Conservation (phyloP, 192 early-diverging fungal species). For the Coemansia sp. region DNA sequence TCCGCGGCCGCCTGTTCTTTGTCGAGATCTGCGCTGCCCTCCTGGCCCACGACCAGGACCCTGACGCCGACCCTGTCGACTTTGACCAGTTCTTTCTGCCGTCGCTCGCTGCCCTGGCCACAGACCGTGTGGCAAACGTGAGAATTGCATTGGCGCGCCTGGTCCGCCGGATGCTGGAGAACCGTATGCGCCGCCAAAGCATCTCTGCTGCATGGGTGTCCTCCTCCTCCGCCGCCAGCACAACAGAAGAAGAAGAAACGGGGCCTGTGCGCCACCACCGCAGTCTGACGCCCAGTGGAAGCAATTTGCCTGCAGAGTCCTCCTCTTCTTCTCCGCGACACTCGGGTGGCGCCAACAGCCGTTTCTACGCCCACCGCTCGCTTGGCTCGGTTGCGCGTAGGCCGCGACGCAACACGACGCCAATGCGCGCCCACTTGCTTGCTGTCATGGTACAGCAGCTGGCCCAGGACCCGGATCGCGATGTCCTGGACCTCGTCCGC, state of each 20-base stretch:
- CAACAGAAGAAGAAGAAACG: no score
- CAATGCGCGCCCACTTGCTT: conserved; percentile 50
- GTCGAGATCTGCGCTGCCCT: conserved; percentile 69
- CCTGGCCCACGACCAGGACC: conserved; percentile 58
- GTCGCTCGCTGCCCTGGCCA: conserved; percentile 55
- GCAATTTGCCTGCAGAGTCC: neutral
- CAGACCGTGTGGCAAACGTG: conserved; percentile 68
- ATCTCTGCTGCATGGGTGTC: conserved; percentile 14
- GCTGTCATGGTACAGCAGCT: conserved; percentile 48
- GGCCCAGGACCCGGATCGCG: conserved; percentile 38
- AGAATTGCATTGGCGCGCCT: conserved; percentile 68
- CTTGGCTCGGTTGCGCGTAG: conserved; percentile 21
- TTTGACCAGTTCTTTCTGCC: conserved; percentile 73
- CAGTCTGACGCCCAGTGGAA: neutral
- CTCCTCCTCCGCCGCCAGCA: neutral
- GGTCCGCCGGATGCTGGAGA: conserved; percentile 44
- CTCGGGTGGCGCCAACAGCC: neutral
- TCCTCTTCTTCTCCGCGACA: neutral
- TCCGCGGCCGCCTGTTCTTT: conserved; percentile 56
- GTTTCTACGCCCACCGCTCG: conserved; percentile 25
- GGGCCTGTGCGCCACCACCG: neutral
- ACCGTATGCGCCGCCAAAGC: conserved; percentile 38
- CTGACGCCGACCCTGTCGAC: conserved; percentile 51
- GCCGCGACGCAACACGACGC: conserved; percentile 39
- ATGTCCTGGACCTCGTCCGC: conserved; percentile 41